These are phyloP conservation scores for Tetraselmis chui DNA, from an alignment of 139 green algal species.

Conservation along the genomic window DNA sequence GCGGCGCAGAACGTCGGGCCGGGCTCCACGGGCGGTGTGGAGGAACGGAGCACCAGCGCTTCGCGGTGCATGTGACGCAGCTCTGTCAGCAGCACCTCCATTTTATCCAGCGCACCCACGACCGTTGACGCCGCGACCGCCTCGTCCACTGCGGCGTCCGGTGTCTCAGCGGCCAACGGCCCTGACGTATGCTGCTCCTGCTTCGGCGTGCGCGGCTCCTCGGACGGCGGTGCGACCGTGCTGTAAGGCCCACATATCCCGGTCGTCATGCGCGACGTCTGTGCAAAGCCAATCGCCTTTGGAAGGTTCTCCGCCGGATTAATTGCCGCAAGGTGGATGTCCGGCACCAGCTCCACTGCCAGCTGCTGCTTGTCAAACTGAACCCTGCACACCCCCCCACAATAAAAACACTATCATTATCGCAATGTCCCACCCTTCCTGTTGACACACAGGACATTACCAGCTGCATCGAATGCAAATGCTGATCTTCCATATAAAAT, in stretches of 20 bases:
- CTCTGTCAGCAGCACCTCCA: slow-evolving; percentile 52
- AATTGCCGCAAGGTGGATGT: slow-evolving; percentile 61
- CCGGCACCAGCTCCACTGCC: slow-evolving; percentile 69
- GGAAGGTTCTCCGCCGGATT: slow-evolving; percentile 40
- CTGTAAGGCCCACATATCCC: slow-evolving; percentile 2
- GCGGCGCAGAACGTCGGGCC: slow-evolving; percentile 32
- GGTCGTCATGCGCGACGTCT: not conserved
- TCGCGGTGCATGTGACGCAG: slow-evolving; percentile 40
- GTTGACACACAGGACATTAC: too few species aligned
- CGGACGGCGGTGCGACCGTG: not conserved
- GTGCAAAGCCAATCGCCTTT: not conserved
- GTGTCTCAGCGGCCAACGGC: not conserved
- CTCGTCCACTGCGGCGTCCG: not conserved
- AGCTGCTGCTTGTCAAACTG: slow-evolving; percentile 81
- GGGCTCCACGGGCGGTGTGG: not conserved
- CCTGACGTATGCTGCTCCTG: not conserved
- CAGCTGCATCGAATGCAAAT: too few species aligned
- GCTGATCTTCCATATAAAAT: too few species aligned
- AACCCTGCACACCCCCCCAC: too few species aligned
- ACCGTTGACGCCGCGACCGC: slow-evolving; percentile 13
- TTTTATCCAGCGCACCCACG: slow-evolving; percentile 41
- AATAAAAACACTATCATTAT: too few species aligned
- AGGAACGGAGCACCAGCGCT: not conserved
- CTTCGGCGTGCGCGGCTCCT: not conserved
- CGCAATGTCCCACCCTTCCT: too few species aligned